Base-by-base conservation (phyloP, 768 basidiomycete genomes). In the Gymnopilus junonius region DNA sequence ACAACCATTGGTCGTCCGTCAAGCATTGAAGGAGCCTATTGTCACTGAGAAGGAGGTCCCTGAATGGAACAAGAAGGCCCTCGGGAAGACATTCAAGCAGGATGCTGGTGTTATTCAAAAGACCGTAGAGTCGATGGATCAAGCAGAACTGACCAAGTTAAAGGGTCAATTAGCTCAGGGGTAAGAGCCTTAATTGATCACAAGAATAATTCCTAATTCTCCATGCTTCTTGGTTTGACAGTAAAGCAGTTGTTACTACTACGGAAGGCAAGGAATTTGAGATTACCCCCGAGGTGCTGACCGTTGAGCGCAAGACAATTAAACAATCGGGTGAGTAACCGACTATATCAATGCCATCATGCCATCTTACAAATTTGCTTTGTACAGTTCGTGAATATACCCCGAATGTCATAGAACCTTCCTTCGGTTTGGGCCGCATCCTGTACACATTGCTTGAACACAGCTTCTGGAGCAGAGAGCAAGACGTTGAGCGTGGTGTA, bases 401-500 rank as follows among this genome's bases (percentile, higher is more conserved):
- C 59, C 97, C 97, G 35, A 99, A 98, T 76, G 97, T 99, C 76
- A 97, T 99, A 75, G 97, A 99, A 75, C 96, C 97, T 23, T 99
- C 97, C 2, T 98, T 99, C 77, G 97, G 97, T 63, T 87, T 99
- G 67, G 97, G 97, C 58, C 95, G 97, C 58, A 98, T 99, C 70
- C 82, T 99, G 43, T 99, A 98, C 76, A 89, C 87, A 27, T 83
- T 99, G 54, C 87, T 99, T 37, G 97, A 99, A 76, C 97, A 99
- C 81, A 89, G 87, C 69, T 99, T 90, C 84, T 99, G 97, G 97
- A 87, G 87, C 63, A 87, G 97, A 74, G 96, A 95, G 73, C 87
- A 93, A 70, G 97, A 98, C 75, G 80, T 93, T 25, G 93, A 95
- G 65, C 93, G 97, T 69, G 92, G 89, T 63, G 95, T 94, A 76